Evolutionary conservation across 2,329 filamentous ascomycete species (phyloP), one percentile per base, ranked within the genome.

Genomic region (Ophiocordyceps australis): DNA sequence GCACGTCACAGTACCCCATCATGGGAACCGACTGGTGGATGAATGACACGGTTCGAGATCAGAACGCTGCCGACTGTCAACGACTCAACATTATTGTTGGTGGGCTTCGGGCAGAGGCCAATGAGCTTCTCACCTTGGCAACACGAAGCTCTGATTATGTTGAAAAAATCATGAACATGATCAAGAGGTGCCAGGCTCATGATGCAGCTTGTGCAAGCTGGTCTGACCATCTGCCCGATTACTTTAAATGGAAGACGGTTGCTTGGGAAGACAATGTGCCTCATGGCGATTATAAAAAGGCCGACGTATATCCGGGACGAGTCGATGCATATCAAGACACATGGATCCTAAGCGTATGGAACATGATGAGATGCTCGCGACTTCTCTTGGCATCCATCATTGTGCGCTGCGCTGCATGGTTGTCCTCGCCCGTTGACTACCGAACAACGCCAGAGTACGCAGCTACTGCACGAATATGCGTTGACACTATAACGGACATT

Each of bases 11-110:
- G 26, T 36, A 57, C 1, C 64, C 66, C 0, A 41, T 49, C 16
- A 61, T 67, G 55, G 63, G 62, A 9, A 47, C 52, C 3, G 63
- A 71, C 17, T 73, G 65, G 64, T 74, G 69, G 69, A 52, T 67
- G 18, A 46, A 50, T 23, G 58, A 65, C 25, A 54, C 57, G n/a
- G 47, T 57, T 18, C 54, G 59, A 35, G 62, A 69, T 36, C 41
- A 52, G 20, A 47, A 49, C 9, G 62, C 58, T 6, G 50, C 57
- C 1, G 42, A 53, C 7, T 62, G 57, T 28, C 62, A 67, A 32
- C 49, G 53, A 15, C 48, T 73, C 21, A 59, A 57, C 36, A 61
- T 74, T 33, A 52, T 56, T 29, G 54, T 63, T 4, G 58, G 58
- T 19, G 63, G 69, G 38, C 45, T 72, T n/a, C 60, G 66, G 8